These are phyloP conservation scores for Apiotrichum montevideense DNA, from an alignment of 1,284 basidiomycete genomes.

Conservation along the genomic window DNA sequence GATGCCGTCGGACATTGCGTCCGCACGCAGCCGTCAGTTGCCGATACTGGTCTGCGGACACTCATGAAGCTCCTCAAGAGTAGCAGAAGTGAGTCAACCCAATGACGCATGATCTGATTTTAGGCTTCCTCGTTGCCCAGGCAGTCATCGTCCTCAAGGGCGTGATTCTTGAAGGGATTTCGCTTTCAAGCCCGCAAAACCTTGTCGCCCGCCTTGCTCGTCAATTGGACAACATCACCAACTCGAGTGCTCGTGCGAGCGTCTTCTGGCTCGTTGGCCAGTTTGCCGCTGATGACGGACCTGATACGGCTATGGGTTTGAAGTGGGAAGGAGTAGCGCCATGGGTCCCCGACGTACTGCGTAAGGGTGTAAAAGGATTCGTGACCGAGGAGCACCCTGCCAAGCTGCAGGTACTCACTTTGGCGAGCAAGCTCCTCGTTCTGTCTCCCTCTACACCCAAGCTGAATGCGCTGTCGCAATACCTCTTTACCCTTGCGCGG, in stretches of 20 bases:
- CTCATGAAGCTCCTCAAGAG: conserved; percentile 66
- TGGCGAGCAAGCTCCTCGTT: conserved; percentile 75
- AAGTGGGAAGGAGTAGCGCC: conserved; percentile 51
- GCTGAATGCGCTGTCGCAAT: conserved; percentile 55
- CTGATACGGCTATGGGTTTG: conserved; percentile 18
- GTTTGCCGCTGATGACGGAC: conserved; percentile 52
- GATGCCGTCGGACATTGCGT: conserved; percentile 72
- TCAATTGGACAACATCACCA: conserved; percentile 67
- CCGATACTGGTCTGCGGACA: conserved; percentile 63
- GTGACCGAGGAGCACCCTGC: conserved; percentile 55
- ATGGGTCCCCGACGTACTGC: conserved; percentile 80
- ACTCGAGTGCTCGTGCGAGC: conserved; percentile 72
- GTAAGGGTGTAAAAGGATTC: conserved; percentile 69
- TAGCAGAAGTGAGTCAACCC: conserved; percentile 54
- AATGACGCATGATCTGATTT: background rate
- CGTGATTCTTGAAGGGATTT: conserved; percentile 57
- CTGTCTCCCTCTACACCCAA: conserved; percentile 56
- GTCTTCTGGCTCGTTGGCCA: conserved; percentile 88
- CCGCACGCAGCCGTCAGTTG: conserved; percentile 59
- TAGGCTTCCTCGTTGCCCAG: conserved; percentile 56
- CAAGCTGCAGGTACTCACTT: conserved; percentile 72
- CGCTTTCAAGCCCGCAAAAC: conserved; percentile 48
- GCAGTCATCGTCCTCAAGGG: conserved; percentile 77
- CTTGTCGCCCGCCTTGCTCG: conserved; percentile 70
- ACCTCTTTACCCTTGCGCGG: conserved; percentile 74